Evolutionary conservation across 202 grass and related monocot species (phyloP).

Genomic region (Hordeum pubiflorum): DNA sequence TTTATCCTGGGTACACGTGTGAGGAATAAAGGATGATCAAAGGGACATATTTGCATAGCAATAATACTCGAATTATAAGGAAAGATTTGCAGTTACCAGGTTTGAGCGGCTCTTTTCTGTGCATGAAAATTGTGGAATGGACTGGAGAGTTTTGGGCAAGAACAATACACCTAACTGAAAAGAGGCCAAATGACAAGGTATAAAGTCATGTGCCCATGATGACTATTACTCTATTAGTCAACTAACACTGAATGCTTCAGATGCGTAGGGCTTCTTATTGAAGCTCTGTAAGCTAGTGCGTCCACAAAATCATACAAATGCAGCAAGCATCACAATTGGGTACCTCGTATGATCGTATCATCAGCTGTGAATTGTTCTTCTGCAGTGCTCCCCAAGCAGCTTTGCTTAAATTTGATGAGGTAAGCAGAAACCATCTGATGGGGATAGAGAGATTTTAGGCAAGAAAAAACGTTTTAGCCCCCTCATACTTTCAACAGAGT

Average conservation of each 20-base stretch:
- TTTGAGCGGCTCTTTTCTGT: conserved; percentile 24
- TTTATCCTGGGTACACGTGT: conserved; percentile 15
- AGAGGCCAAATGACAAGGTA: conserved; percentile 2
- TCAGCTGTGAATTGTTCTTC: conserved; percentile 90
- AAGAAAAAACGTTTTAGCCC: not conserved
- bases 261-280: not conserved
- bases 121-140: conserved; percentile 48
- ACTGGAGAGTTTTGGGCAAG: conserved; percentile 49
- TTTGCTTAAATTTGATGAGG: conserved; percentile 93
- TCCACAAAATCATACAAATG: not conserved
- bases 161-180: conserved; percentile 83
- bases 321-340: not conserved
- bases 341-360: conserved; percentile 98
- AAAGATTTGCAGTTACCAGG: conserved; percentile 27
- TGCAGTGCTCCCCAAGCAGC: conserved; percentile 92
- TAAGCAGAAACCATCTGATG: conserved; percentile 90
- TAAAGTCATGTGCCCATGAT: not conserved
- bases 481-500: not conserved
- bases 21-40: not conserved
- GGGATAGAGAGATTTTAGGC: conserved; percentile 13
- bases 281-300: not conserved
- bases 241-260: not conserved
- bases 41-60: not conserved
- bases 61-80: not conserved
- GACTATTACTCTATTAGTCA: not conserved